Base-by-base conservation (phyloP, 2,329 filamentous ascomycete genomes). In the Emmonsia crescens region DNA sequence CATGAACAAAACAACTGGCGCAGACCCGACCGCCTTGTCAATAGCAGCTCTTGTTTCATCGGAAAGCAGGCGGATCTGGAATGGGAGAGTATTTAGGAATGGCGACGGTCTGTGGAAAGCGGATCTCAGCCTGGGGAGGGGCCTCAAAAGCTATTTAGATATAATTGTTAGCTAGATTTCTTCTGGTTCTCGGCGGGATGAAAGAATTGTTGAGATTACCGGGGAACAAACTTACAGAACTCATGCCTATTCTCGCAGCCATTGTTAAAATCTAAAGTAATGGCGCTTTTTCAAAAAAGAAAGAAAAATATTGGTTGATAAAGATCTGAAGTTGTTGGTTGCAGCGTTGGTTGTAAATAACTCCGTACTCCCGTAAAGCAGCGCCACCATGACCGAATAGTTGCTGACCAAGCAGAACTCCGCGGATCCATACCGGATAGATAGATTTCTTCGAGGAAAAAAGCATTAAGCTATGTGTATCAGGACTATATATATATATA, bases 1-100 rank as follows among this genome's bases (percentile, higher is more conserved):
- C 94, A 99, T 99, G 82, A 99, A 99, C 62, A 99, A 82, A 0
- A 99, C 94, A 0, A 99, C 93, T 1, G 93, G 93, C 0, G 92
- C 89, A 0, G 91, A 92, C 29, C 79, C 81, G 19, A 99, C 87
- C 38, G 93, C 93, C 75, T 91, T 90, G 76, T 96, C 90, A 70
- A 99, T 99, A 31, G 92, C 91, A 46, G 85, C 77, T 64, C 83
- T 85, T 12, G 89, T 94, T 72, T 91, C 84, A 68, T 87, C 83
- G 38, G 93, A 96, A 56, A 99, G 83, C 48, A 90, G 82, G 21
- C 65, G 61, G 40, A 59, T 56, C 46, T 65, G 63, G 33, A 62
- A 36, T 27, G 61, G 57, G 46, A 52, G 42, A 55, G 42, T n/a
- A 49, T 63, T 33, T 27, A 40, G 27, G 54, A 57, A 29, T 10